A percentile compares a stretch with the other conserved stretches of the same genome.
These are phyloP conservation scores for Blastobotrys serpentis DNA, from an alignment of 1,139 yeast species.

Conservation along the genomic window DNA sequence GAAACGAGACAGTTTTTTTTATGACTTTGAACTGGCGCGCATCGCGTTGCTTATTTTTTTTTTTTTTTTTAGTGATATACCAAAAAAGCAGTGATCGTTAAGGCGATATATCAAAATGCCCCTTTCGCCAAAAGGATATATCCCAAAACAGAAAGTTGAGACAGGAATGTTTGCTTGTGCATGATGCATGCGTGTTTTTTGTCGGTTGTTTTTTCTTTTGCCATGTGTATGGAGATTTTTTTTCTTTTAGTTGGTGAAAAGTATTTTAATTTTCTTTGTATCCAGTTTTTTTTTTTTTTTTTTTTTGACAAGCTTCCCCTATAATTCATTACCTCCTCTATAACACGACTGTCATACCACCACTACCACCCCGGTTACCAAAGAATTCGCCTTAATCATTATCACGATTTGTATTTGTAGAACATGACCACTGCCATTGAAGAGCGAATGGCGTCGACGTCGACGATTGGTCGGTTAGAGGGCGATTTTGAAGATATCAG, in stretches of 20 bases:
- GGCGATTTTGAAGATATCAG: constrained; percentile 34
- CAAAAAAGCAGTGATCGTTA: too few relatives aligned
- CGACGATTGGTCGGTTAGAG: constrained; percentile 14
- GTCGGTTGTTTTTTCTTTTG: constrained; percentile 1
- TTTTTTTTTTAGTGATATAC: too few relatives aligned
- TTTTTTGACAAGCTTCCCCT: not conserved
- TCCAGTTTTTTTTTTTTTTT: constrained; percentile 5
- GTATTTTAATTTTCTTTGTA: not conserved
- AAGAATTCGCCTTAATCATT: not conserved
- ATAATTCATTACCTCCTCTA: not conserved
- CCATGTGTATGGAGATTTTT: not conserved
- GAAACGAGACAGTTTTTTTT: not conserved
- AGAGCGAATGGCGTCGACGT: not conserved
- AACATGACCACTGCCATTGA: constrained; percentile 6
- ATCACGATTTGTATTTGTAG: not conserved
- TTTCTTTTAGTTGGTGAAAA: not conserved
- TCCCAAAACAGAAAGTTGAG: too few relatives aligned
- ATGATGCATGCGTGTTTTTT: constrained; percentile 1
- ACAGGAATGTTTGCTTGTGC: constrained; percentile 3
- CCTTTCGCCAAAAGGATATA: too few relatives aligned
- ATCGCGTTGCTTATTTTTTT: too few relatives aligned
- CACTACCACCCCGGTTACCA: not conserved
- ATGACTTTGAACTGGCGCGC: too few relatives aligned
- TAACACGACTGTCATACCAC: not conserved
- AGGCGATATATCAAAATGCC: too few relatives aligned